Evolutionary conservation across 2,329 filamentous ascomycete species (phyloP).

Genomic region (Macrophomina tecta): DNA sequence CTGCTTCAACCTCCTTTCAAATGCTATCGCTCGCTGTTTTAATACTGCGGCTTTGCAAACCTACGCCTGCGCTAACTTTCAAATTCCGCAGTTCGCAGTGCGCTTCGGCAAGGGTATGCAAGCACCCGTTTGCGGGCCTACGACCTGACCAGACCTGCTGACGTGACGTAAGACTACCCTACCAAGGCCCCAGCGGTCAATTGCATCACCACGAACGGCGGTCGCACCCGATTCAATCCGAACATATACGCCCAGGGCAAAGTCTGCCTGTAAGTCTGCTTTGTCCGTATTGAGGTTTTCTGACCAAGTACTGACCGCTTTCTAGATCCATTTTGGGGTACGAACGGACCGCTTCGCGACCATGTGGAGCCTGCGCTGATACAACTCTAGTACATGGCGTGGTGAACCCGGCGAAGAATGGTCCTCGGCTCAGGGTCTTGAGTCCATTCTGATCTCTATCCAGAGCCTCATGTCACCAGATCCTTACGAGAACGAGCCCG

Average conservation of each 20-base stretch:
- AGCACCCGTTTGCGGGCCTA: not conserved
- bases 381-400: slow-evolving; percentile 77
- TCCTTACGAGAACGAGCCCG: slow-evolving; percentile 95
- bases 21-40: too few species aligned
- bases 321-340: slow-evolving; percentile 84
- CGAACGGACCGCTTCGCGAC: slow-evolving; percentile 8
- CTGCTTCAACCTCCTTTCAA: too few species aligned
- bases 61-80: not conserved
- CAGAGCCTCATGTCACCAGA: slow-evolving; percentile 95
- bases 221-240: slow-evolving; percentile 89
- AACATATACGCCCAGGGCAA: slow-evolving; percentile 94
- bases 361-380: slow-evolving; percentile 32
- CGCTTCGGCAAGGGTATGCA: slow-evolving; percentile 74
- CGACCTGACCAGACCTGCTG: not conserved
- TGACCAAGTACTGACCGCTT: slow-evolving; percentile 28
- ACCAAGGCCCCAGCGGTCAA: slow-evolving; percentile 65
- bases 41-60: too few species aligned
- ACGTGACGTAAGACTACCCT: slow-evolving; percentile 74
- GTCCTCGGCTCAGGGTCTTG: slow-evolving; percentile 93
- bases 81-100: slow-evolving; percentile 67
- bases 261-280: slow-evolving; percentile 78
- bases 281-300: not conserved
- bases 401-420: slow-evolving; percentile 91
- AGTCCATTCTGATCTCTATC: slow-evolving; percentile 93
- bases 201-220: slow-evolving; percentile 85